These are phyloP conservation scores for Cryphonectria japonica DNA, from an alignment of 2,329 filamentous ascomycete genomes.

Conservation along the genomic window DNA sequence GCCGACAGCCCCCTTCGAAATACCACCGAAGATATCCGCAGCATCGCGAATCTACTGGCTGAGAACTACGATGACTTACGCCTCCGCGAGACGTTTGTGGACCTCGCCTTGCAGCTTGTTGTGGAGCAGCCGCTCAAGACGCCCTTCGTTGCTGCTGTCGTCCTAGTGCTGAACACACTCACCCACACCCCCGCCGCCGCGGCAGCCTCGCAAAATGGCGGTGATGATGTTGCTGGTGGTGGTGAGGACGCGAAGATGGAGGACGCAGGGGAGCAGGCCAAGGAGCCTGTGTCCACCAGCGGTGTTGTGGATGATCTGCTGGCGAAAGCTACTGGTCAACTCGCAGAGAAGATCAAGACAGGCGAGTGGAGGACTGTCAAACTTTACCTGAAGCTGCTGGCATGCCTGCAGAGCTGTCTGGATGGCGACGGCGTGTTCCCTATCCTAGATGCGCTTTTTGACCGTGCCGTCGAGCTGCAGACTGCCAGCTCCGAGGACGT, in stretches of 20 bases:
- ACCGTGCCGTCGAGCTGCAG: constrained; percentile 87
- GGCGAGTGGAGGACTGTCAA: constrained; percentile 93
- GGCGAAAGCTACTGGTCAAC: constrained; percentile 59
- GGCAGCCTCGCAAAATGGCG: constrained; percentile 40
- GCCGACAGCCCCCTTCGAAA: constrained; percentile 80
- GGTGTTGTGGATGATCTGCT: constrained; percentile 76
- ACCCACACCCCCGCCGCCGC: constrained; percentile 45
- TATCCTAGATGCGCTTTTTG: constrained; percentile 87
- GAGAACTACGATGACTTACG: constrained; percentile 88
- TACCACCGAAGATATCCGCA: constrained; percentile 77
- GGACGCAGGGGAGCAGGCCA: constrained; percentile 18
- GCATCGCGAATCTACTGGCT: constrained; percentile 74
- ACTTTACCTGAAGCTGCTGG: constrained; percentile 84
- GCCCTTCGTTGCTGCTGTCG: constrained; percentile 86
- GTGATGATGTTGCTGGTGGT: constrained; percentile 15
- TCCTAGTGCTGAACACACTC: constrained; percentile 77
- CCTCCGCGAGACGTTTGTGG: constrained; percentile 72
- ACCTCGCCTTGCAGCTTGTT: constrained; percentile 74
- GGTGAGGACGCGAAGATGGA: constrained; percentile 25
- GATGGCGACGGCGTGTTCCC: constrained; percentile 85
- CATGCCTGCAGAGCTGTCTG: constrained; percentile 79
- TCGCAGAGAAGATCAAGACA: constrained; percentile 68
- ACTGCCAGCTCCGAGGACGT: constrained; percentile 92
- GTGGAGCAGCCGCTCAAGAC: constrained; percentile 96
- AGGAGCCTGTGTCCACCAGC: constrained; percentile 24